Conservation (phyloP, 2,329 filamentous ascomycete species). For the Cryphonectria japonica region DNA sequence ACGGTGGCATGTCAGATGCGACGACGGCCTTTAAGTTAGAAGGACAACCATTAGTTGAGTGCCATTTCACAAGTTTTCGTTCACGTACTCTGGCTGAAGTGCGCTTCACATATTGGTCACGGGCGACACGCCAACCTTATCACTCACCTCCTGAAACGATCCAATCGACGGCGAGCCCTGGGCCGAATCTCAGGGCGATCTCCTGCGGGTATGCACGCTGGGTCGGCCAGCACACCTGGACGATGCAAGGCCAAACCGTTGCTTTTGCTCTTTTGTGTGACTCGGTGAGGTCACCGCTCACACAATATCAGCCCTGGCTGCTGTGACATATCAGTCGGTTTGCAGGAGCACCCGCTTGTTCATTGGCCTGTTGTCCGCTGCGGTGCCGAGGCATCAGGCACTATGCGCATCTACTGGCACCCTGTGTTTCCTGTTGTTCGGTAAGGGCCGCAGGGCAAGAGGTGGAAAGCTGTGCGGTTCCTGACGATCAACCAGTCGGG, state of each 20-base stretch:
- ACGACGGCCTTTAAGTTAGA: not conserved
- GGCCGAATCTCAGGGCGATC: not conserved
- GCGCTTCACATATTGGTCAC: not conserved
- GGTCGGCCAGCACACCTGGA: not conserved
- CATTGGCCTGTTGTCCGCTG: not conserved
- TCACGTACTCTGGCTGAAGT: not conserved
- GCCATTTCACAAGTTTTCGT: not conserved
- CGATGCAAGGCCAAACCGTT: not conserved
- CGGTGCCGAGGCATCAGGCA: not conserved
- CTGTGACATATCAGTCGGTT: not conserved
- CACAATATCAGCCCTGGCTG: not conserved
- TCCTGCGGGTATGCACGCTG: constrained; percentile 3
- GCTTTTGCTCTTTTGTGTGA: not conserved
- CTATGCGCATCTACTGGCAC: not conserved
- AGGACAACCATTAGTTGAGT: not conserved
- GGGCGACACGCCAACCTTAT: not conserved
- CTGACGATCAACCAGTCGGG: constrained; percentile 14
- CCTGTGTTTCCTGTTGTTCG: not conserved
- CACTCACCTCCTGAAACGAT: not conserved
- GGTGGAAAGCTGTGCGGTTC: not conserved
- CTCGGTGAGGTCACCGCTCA: not conserved
- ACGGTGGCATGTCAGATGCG: not conserved
- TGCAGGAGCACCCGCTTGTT: not conserved
- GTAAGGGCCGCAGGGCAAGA: not conserved
- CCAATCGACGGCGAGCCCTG: not conserved